Conservation (phyloP, 202 grass and related monocot genomes). For the Zizania palustris region DNA sequence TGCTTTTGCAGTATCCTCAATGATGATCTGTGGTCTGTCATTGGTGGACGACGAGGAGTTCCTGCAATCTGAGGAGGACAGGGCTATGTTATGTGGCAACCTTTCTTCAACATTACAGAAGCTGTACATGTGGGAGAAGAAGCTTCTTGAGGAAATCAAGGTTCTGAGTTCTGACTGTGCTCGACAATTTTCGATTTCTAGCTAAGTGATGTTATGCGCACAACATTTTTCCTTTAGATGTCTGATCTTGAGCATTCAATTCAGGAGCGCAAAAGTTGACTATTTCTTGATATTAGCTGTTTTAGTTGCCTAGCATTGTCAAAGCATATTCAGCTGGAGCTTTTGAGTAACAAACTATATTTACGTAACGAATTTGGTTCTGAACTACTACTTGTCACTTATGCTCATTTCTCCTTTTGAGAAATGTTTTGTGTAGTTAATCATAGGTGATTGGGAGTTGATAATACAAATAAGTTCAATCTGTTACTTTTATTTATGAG, state of each 20-base stretch:
- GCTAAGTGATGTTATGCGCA: background rate
- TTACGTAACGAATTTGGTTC: background rate
- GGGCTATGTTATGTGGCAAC: conserved; percentile 48
- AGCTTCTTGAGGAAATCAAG: conserved; percentile 86
- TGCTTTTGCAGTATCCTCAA: conserved; percentile 55
- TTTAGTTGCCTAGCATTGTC: background rate
- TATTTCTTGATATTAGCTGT: conserved; percentile 28
- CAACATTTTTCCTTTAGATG: background rate
- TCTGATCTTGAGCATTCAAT: conserved; percentile 24
- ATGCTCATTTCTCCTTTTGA: background rate
- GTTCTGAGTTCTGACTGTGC: conserved; percentile 48
- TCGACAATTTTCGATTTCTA: conserved; percentile 27
- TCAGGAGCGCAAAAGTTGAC: conserved; percentile 18
- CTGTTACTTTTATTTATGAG: background rate
- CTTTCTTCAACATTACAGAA: conserved; percentile 71
- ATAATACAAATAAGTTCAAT: background rate
- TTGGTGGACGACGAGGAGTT: conserved; percentile 44
- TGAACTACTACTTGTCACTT: background rate
- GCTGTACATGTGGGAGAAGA: conserved; percentile 75
- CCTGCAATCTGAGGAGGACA: conserved; percentile 59
- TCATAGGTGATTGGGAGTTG: background rate
- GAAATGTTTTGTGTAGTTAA: background rate
- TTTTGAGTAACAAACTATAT: background rate
- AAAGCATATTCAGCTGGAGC: background rate
- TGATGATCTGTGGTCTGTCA: conserved; percentile 49